A percentile compares a stretch with the other conserved stretches of the same genome.
These are phyloP conservation scores for Chondrus crispus DNA, from an alignment of 23 red algal genomes.

Conservation along the genomic window DNA sequence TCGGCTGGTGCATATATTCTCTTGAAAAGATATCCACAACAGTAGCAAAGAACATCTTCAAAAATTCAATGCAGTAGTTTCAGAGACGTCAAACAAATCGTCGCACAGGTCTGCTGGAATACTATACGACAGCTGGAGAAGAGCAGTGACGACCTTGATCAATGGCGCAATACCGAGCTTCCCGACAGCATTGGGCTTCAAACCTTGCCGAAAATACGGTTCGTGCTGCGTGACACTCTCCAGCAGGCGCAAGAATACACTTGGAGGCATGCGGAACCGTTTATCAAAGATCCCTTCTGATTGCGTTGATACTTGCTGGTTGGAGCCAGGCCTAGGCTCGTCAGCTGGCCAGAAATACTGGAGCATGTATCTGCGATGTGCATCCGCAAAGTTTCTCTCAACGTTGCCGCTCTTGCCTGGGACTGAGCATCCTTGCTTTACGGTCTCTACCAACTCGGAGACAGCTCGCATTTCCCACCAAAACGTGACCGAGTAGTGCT, in stretches of 20 bases:
- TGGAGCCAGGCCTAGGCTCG: not conserved
- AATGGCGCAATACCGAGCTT: not conserved
- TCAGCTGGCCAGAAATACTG: slow-evolving; percentile 1
- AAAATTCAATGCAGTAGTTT: not conserved
- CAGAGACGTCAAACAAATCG: not conserved
- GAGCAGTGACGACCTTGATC: not conserved
- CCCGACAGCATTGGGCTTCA: not conserved
- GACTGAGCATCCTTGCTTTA: no score
- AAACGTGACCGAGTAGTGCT: no score
- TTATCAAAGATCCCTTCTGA: not conserved
- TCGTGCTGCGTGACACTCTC: not conserved
- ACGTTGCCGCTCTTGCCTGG: not conserved
- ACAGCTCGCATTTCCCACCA: no score
- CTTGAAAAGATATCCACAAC: not conserved
- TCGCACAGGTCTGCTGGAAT: not conserved
- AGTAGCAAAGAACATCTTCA: not conserved
- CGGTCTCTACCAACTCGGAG: no score
- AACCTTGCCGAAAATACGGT: not conserved
- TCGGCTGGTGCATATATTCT: not conserved
- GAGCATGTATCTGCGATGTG: not conserved
- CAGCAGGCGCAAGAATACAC: not conserved
- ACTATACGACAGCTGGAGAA: not conserved
- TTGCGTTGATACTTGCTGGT: not conserved
- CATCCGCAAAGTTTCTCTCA: not conserved
- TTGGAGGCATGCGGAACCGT: not conserved